A percentile compares a stretch with the other conserved stretches of the same genome.
Evolutionary conservation across 441 rosid species (phyloP).

Genomic region (Erysimum cheiri): DNA sequence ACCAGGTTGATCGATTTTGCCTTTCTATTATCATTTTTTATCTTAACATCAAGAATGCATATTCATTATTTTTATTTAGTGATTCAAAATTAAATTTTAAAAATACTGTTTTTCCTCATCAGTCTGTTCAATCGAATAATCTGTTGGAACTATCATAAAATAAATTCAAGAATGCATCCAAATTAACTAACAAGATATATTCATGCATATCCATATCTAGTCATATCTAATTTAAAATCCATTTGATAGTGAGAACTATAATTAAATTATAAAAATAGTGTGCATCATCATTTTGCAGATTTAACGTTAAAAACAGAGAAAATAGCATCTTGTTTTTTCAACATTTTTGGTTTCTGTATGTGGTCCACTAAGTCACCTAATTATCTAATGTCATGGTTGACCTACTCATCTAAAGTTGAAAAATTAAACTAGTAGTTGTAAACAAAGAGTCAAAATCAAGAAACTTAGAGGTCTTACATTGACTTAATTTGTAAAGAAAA

Average conservation of each 20-base stretch:
- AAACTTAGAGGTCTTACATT: not conserved
- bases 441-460: conserved; percentile 20
- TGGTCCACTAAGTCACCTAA: conserved; percentile 30
- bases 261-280: conserved; percentile 7
- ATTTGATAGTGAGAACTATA: conserved; percentile 4
- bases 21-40: not conserved
- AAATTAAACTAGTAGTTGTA: conserved; percentile 5
- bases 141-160: conserved; percentile 16
- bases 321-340: not conserved
- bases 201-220: conserved; percentile 29
- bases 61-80: not conserved
- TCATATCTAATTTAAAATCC: conserved; percentile 18
- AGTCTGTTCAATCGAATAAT: conserved; percentile 28
- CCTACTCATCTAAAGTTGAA: conserved; percentile 37
- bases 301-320: not conserved
- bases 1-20: conserved; percentile 16
- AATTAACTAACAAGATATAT: conserved; percentile 23
- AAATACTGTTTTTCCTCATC: no score
- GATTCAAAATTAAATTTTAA: no score
- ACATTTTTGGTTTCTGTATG: conserved; percentile 18
- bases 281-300: conserved; percentile 23
- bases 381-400: conserved; percentile 23
- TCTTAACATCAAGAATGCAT: not conserved
- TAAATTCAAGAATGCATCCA: conserved; percentile 6
- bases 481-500: not conserved